Conservation (phyloP, 805 yeast genomes). For the Zygosaccharomyces siamensis region DNA sequence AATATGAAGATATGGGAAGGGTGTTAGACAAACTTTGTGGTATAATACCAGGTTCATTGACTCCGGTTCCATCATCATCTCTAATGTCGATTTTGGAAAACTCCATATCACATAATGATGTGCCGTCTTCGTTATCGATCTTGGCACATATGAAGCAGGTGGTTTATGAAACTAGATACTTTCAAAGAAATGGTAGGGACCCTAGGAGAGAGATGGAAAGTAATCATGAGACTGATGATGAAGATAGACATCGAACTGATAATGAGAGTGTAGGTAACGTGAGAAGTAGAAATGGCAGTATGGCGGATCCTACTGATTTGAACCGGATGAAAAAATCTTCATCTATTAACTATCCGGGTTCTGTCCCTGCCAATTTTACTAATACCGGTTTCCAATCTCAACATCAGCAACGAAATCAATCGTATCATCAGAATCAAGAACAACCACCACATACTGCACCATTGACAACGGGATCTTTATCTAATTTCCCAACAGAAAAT, state of each 20-base stretch:
- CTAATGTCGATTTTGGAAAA: slow-evolving; percentile 21
- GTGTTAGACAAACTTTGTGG: slow-evolving; percentile 21
- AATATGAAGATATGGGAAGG: slow-evolving; percentile 57
- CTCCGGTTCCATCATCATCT: slow-evolving; percentile 10
- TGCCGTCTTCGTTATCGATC: slow-evolving; percentile 18
- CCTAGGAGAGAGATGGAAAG: slow-evolving; percentile 21
- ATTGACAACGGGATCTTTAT: slow-evolving; percentile 8
- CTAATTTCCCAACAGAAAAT: slow-evolving; percentile 6
- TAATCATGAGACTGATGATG: slow-evolving; percentile 12
- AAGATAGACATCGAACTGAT: slow-evolving; percentile 13
- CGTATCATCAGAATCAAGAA: neutral
- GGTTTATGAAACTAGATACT: slow-evolving; percentile 20
- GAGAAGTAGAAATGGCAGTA: slow-evolving; percentile 12
- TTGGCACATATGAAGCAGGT: slow-evolving; percentile 24
- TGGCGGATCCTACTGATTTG: slow-evolving; percentile 5
- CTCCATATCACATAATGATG: slow-evolving; percentile 23
- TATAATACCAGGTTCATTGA: slow-evolving; percentile 12
- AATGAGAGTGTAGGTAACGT: slow-evolving; percentile 5
- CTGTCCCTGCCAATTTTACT: slow-evolving; percentile 6
- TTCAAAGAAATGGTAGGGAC: slow-evolving; percentile 27
- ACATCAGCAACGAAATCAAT: neutral
- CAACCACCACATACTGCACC: neutral
- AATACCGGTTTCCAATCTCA: slow-evolving; percentile 1
- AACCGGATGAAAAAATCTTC: slow-evolving; percentile 4
- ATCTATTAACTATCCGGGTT: slow-evolving; percentile 4